Evolutionary conservation across 306 rosid genomes (phyloP).

Genomic region (Notholithocarpus densiflorus): DNA sequence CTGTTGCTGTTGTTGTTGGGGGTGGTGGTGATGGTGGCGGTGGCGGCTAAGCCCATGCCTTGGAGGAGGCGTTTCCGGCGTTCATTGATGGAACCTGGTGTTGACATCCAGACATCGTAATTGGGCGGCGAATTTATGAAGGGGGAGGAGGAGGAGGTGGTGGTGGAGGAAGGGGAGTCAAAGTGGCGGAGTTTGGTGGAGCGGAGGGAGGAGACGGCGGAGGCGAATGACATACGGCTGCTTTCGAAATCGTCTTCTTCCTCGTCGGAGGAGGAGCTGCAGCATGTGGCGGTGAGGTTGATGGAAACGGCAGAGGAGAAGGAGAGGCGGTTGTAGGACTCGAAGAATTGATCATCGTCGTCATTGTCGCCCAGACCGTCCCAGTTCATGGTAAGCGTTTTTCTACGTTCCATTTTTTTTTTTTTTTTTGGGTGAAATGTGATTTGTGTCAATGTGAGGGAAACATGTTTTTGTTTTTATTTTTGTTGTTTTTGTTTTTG

Average conservation of each 20-base stretch:
- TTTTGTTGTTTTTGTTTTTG: background rate
- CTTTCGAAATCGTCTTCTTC: constrained; percentile 52
- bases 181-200: constrained; percentile 15
- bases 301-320: constrained; percentile 37
- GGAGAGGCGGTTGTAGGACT: constrained; percentile 39
- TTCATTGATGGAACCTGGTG: constrained; percentile 64
- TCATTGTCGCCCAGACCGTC: constrained; percentile 50
- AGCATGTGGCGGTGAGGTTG: constrained; percentile 31
- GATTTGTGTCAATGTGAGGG: background rate
- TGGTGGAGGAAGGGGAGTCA: background rate
- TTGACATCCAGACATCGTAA: constrained; percentile 74
- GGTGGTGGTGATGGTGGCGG: too few species aligned
- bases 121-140: constrained; percentile 10
- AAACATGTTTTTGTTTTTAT: background rate
- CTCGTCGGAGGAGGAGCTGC: constrained; percentile 29
- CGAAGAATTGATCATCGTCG: constrained; percentile 61
- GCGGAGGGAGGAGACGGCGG: constrained; percentile 39
- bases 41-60: constrained; percentile 56
- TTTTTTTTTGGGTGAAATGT: background rate
- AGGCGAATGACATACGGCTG: constrained; percentile 59
- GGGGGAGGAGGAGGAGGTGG: too few species aligned
- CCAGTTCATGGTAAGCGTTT: constrained; percentile 56
- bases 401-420: constrained; percentile 38
- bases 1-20: constrained; percentile 13
- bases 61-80: constrained; percentile 53